Evolutionary conservation across 495 filamentous ascomycete species (phyloP).

Genomic region (Penicillium robsamsonii): DNA sequence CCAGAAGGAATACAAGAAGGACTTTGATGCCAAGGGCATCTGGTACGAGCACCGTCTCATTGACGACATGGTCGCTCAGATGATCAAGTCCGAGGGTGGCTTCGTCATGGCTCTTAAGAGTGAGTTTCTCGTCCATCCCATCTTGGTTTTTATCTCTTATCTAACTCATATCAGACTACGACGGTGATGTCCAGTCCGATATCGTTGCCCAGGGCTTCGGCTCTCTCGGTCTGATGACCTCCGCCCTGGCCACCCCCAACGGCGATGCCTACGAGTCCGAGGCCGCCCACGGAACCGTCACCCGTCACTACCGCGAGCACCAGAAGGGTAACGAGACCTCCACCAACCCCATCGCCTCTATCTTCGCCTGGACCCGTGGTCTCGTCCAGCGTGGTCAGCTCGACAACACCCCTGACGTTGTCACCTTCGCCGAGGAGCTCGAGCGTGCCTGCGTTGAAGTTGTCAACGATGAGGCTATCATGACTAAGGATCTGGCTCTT

Average conservation of each 20-base stretch:
- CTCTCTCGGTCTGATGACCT: slow-evolving; percentile 97
- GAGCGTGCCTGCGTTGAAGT: slow-evolving; percentile 94
- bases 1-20: slow-evolving; percentile 77
- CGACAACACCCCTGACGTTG: slow-evolving; percentile 82
- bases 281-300: slow-evolving; percentile 97
- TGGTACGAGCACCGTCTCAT: slow-evolving; percentile 99
- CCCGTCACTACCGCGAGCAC: slow-evolving; percentile 97
- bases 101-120: slow-evolving; percentile 98
- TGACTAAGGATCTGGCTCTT: slow-evolving; percentile 97
- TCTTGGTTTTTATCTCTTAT: not conserved
- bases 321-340: slow-evolving; percentile 96
- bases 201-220: slow-evolving; percentile 98
- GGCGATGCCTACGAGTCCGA: slow-evolving; percentile 96
- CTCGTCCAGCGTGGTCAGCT: slow-evolving; percentile 88
- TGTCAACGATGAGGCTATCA: slow-evolving; percentile 89
- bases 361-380: slow-evolving; percentile 98
- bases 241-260: slow-evolving; percentile 90
- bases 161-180: slow-evolving; percentile 69
- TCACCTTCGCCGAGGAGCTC: slow-evolving; percentile 83
- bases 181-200: slow-evolving; percentile 98
- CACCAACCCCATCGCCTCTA: slow-evolving; percentile 97
- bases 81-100: slow-evolving; percentile 96
- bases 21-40: slow-evolving; percentile 86
- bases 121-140: slow-evolving; percentile 39
- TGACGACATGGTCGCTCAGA: slow-evolving; percentile 99